Percentiles rank a stretch among this genome's conserved stretches.
Evolutionary conservation across 176 grass and related monocot species (phyloP).

Genomic region (Aegilops umbellulata): DNA sequence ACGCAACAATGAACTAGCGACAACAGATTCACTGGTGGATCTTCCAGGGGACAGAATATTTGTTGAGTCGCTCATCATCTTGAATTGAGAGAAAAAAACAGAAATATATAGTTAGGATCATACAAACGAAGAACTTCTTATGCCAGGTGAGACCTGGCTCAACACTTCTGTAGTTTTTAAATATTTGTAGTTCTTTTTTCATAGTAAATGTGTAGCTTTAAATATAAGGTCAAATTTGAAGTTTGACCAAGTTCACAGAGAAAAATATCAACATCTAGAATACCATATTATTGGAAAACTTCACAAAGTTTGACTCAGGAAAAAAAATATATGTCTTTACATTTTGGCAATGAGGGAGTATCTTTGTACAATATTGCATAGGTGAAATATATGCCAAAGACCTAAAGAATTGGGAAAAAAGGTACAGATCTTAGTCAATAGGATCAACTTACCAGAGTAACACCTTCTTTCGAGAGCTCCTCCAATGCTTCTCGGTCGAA

Average conservation of each 20-base stretch:
- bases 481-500: slow-evolving; percentile 95
- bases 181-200: background rate
- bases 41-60: slow-evolving; percentile 98
- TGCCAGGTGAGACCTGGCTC: background rate
- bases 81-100: slow-evolving; percentile 21
- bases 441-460: slow-evolving; percentile 87
- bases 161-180: background rate
- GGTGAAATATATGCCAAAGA: slow-evolving; percentile 15
- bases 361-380: background rate
- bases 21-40: slow-evolving; percentile 92
- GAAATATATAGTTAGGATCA: slow-evolving; percentile 21
- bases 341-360: background rate
- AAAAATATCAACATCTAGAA: background rate
- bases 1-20: slow-evolving; percentile 71
- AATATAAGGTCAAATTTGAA: background rate
- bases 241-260: background rate
- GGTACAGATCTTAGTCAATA: background rate
- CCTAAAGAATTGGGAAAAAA: background rate
- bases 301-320: background rate
- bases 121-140: background rate
- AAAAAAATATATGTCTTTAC: background rate
- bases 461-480: slow-evolving; percentile 97
- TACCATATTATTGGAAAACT: background rate
- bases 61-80: slow-evolving; percentile 99
- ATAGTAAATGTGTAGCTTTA: background rate